Percentiles rank a stretch among this genome's conserved stretches.
phyloP scores from a whole-genome alignment of 371 early-diverging fungal genomes.

The Syncephalastrum racemosum region DNA sequence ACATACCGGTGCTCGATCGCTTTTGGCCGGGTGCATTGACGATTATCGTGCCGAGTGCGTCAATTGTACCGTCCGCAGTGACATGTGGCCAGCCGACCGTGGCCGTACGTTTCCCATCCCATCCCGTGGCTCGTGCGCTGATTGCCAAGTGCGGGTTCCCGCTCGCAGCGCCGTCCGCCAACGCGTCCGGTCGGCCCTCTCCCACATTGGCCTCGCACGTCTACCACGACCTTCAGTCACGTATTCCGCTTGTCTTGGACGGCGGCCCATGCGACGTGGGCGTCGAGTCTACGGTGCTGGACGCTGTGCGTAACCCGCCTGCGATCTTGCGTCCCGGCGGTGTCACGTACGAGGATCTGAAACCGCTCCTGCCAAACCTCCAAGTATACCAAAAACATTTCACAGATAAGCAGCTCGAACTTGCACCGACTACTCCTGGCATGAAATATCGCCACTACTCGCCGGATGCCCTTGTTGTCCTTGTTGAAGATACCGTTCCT shows the following conservation, averaged over 20 bases:
- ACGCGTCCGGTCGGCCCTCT: slow-evolving; percentile 95
- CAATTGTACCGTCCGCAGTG: slow-evolving; percentile 70
- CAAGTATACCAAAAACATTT: slow-evolving; percentile 84
- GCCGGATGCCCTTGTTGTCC: slow-evolving; percentile 84
- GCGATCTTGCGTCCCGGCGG: slow-evolving; percentile 98
- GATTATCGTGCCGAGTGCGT: slow-evolving; percentile 81
- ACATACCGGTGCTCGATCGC: slow-evolving; percentile 62
- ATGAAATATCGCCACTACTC: slow-evolving; percentile 99
- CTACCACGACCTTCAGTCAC: slow-evolving; percentile 80
- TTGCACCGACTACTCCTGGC: slow-evolving; percentile 94
- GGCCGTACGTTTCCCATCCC: slow-evolving; percentile 94
- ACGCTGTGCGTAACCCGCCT: slow-evolving; percentile 72
- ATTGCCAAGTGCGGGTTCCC: slow-evolving; percentile 91
- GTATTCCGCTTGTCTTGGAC: slow-evolving; percentile 90
- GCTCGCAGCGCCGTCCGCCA: slow-evolving; percentile 99
- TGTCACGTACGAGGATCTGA: slow-evolving; percentile 82
- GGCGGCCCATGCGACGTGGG: slow-evolving; percentile 93
- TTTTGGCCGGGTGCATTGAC: slow-evolving; percentile 99
- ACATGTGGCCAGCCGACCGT: slow-evolving; percentile 90
- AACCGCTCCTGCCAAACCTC: slow-evolving; percentile 49
- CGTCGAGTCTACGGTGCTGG: slow-evolving; percentile 97
- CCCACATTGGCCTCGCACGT: slow-evolving; percentile 96
- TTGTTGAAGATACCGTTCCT: slow-evolving; percentile 54
- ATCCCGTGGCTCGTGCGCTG: slow-evolving; percentile 88
- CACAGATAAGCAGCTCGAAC: slow-evolving; percentile 67